A percentile compares a stretch with the other conserved stretches of the same genome.
Conservation (phyloP, 1,284 basidiomycete genomes). For the Tremellales sp. region DNA sequence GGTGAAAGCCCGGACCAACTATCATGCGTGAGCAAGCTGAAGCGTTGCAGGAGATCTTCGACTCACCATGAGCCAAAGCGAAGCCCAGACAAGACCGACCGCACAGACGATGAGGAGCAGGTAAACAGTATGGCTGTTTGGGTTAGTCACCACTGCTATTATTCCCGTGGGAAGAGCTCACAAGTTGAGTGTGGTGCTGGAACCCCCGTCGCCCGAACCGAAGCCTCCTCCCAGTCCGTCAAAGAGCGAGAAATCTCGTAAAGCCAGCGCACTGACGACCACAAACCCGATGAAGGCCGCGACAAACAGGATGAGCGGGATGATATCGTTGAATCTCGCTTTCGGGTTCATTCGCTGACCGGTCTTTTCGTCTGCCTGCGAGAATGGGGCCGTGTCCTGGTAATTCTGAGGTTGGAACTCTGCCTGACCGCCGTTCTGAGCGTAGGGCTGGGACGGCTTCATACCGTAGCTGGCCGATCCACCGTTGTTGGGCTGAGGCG, state of each 20-base stretch:
- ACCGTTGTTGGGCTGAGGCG: slow-evolving; percentile 5
- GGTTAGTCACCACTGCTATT: slow-evolving; percentile 1
- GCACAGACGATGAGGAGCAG: slow-evolving; percentile 65
- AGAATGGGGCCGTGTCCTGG: slow-evolving; percentile 52
- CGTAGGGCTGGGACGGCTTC: slow-evolving; percentile 44
- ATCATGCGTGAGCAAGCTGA: no score
- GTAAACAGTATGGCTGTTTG: slow-evolving; percentile 56
- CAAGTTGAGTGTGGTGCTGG: slow-evolving; percentile 35
- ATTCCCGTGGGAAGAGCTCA: slow-evolving; percentile 8
- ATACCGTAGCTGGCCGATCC: slow-evolving; percentile 20
- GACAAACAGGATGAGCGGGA: slow-evolving; percentile 67
- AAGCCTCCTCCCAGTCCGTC: slow-evolving; percentile 56
- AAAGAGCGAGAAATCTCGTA: slow-evolving; percentile 60
- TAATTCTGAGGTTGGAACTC: slow-evolving; percentile 13
- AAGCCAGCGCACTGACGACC: slow-evolving; percentile 61
- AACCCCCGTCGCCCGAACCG: slow-evolving; percentile 24
- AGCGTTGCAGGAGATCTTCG: no score
- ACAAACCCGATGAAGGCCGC: slow-evolving; percentile 65
- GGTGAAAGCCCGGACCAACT: slow-evolving; percentile 69
- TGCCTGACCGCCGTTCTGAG: slow-evolving; percentile 12
- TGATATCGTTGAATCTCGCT: slow-evolving; percentile 65
- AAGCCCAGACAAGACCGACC: slow-evolving; percentile 56
- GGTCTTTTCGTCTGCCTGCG: slow-evolving; percentile 52
- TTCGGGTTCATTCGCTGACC: slow-evolving; percentile 65
- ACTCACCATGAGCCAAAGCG: slow-evolving; percentile 37